Evolutionary conservation across 139 green algal genomes (phyloP), one percentile per base, ranked within the genome.

Genomic region (Picochlorum sp.): DNA sequence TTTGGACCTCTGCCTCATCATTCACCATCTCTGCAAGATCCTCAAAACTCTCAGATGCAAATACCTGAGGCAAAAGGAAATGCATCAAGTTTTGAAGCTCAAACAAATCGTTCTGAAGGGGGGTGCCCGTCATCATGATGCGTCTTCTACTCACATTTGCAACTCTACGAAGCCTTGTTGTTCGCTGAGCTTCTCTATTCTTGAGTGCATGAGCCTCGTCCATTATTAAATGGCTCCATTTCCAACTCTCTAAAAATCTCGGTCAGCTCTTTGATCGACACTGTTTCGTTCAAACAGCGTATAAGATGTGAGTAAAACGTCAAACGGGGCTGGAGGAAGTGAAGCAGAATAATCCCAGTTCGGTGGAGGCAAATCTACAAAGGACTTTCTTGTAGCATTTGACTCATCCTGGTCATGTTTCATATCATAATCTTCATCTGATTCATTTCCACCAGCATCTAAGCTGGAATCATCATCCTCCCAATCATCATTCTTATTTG

Each of bases 161-260:
- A 44, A 84, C 65, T 30, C 67, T 70, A 58, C 72, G 68, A 37
- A 88, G 67, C 9, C 72, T 64, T 4, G 44, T 70, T 51, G 69
- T 77, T 50, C 82, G 73, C n/a, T 52, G 47, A 16, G 75, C 76
- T 21, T 51, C 68, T 3, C 71, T 60, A 69, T 97, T 95, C 77
- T 97, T 97, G 6, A 97, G 72, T 41, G 91, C 83, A 69, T 97
- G 90, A 4, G 89, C 90, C 76, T 96, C 86, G 51, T 91, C 86
- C 65, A 87, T 62, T 45, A 90, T 61, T 65, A 91, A 61, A 71
- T 89, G 81, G n/a, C 61, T 78, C 83, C 83, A 91, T 34, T 70
- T 59, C 81, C 81, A 88, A 26, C 74, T 80, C 52, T 75, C 71
- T 45, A 77, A 63, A 64, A 77, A 77, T 16, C 49, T 44, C 70